Conservation (phyloP, 2,329 filamentous ascomycete genomes). For the Thielaviopsis cerberus region DNA sequence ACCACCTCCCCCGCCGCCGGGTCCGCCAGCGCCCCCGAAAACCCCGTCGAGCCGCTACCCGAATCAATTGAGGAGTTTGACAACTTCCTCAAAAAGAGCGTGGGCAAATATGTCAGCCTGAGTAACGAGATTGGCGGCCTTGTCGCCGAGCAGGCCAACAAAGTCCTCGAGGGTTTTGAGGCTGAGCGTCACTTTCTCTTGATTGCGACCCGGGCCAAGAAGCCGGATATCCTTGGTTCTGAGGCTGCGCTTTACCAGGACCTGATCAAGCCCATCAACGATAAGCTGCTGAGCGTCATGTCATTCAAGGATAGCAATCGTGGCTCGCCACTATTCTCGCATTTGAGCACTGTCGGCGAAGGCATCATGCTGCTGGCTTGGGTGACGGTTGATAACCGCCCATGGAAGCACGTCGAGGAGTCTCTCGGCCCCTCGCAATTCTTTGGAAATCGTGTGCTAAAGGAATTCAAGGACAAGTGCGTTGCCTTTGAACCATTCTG, state of each 20-base stretch:
- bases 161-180: conserved; percentile 48
- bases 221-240: conserved; percentile 49
- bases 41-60: conserved; percentile 40
- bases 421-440: conserved; percentile 72
- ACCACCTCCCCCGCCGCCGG: conserved; percentile 20
- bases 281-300: conserved; percentile 58
- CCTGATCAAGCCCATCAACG: conserved; percentile 72
- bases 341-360: conserved; percentile 74
- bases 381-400: conserved; percentile 70
- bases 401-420: conserved; percentile 70
- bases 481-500: conserved; percentile 7
- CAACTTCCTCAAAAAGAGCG: conserved; percentile 50
- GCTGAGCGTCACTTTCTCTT: conserved; percentile 78
- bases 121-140: conserved; percentile 62
- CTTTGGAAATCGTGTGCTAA: conserved; percentile 85
- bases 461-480: conserved; percentile 61
- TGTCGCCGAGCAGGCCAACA: conserved; percentile 55
- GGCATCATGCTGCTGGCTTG: conserved; percentile 79
- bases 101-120: conserved; percentile 59
- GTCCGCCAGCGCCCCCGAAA: conserved; percentile 24
- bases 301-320: conserved; percentile 70
- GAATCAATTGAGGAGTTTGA: conserved; percentile 80
- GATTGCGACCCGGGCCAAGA: conserved; percentile 78
- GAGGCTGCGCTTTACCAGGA: conserved; percentile 51
- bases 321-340: conserved; percentile 54